These are phyloP conservation scores for Echinosophora koreensis DNA, from an alignment of 306 rosid genomes.

Conservation along the genomic window DNA sequence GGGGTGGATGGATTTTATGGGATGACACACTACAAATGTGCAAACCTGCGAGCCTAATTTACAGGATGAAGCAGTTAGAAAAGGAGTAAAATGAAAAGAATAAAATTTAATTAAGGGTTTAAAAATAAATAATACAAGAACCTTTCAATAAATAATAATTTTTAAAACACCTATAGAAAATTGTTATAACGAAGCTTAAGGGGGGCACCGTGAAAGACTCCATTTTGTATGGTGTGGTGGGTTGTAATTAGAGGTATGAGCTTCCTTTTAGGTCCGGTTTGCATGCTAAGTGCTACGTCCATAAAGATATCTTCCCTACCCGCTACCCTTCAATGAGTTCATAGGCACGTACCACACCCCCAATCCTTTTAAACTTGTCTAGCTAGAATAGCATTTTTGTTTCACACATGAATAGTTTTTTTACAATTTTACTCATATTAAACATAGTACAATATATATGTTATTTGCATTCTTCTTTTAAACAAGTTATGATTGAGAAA, in stretches of 20 bases:
- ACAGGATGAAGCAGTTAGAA: no score
- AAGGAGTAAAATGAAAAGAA: no score
- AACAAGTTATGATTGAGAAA: not conserved
- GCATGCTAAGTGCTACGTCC: slow-evolving; percentile 70
- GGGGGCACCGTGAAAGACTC: no score
- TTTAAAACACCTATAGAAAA: no score
- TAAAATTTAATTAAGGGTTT: no score
- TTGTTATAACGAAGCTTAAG: no score
- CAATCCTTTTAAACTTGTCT: not conserved
- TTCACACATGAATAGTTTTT: not conserved
- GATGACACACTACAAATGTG: not conserved
- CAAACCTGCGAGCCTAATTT: no score
- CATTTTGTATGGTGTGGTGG: not conserved
- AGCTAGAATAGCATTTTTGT: not conserved
- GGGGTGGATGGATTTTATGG: not conserved
- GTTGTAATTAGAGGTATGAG: slow-evolving; percentile 59
- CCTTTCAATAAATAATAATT: no score
- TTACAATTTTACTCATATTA: slow-evolving; percentile 28
- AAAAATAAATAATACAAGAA: no score
- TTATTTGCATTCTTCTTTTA: not conserved
- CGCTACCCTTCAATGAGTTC: not conserved
- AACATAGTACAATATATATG: not conserved
- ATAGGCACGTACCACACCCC: not conserved
- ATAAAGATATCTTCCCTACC: slow-evolving; percentile 27
- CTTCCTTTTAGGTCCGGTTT: slow-evolving; percentile 74